A percentile compares a stretch with the other conserved stretches of the same genome.
Conservation (phyloP, 1,284 basidiomycete genomes). For the Hemileia vastatrix region DNA sequence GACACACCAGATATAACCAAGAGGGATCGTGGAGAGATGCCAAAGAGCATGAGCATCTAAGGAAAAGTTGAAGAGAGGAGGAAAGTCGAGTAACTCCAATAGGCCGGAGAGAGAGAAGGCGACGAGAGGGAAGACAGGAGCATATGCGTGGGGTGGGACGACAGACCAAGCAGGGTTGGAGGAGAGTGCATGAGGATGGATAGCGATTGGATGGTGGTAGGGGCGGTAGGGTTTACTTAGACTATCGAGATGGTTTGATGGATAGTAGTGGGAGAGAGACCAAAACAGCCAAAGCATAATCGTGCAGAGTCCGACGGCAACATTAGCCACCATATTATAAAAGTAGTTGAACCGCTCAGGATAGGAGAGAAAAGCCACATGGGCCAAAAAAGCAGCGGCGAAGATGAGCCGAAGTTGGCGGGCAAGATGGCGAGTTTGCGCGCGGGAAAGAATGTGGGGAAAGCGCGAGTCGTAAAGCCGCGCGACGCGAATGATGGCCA, state of each 20-base stretch:
- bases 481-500: constrained; percentile 40
- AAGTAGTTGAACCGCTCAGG: constrained; percentile 77
- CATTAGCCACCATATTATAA: constrained; percentile 86
- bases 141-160: constrained; percentile 40
- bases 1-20: constrained; percentile 65
- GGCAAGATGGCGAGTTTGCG: constrained; percentile 4
- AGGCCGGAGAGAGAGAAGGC: constrained; percentile 62
- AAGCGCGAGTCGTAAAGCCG: constrained; percentile 31
- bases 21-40: constrained; percentile 78
- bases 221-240: constrained; percentile 6
- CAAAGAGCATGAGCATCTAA: constrained; percentile 93
- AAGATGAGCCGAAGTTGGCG: constrained; percentile 23
- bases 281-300: constrained; percentile 77
- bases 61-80: constrained; percentile 50
- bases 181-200: constrained; percentile 45
- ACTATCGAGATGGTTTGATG: constrained; percentile 22
- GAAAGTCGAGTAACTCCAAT: constrained; percentile 87
- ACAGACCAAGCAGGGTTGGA: constrained; percentile 16
- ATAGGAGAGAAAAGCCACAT: constrained; percentile 50
- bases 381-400: constrained; percentile 42
- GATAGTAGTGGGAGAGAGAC: constrained; percentile 47
- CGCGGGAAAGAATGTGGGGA: no score
- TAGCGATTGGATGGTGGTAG: constrained; percentile 3
- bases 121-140: constrained; percentile 49
- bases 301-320: constrained; percentile 58